Evolutionary conservation across 176 grass and related monocot genomes (phyloP).

Genomic region (Cocos nucifera): DNA sequence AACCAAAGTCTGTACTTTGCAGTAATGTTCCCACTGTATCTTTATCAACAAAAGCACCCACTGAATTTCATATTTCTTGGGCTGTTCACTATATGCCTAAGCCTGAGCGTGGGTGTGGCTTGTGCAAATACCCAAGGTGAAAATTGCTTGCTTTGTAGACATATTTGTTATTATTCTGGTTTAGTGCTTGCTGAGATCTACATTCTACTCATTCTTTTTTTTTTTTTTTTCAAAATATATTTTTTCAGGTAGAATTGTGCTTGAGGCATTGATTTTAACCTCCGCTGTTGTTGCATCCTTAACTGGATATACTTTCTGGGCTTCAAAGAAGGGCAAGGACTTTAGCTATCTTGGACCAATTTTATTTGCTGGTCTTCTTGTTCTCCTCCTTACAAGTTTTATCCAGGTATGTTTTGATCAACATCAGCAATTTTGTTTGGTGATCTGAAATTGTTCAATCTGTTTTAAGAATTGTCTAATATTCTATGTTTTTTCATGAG

Average conservation of each 20-base stretch:
- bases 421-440: background rate
- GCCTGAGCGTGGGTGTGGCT: slow-evolving; percentile 89
- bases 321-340: slow-evolving; percentile 96
- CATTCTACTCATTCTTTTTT: too few relatives aligned
- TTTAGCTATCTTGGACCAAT: slow-evolving; percentile 80
- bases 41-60: slow-evolving; percentile 91
- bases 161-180: too few relatives aligned
- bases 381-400: slow-evolving; percentile 78
- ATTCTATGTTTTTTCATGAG: too few relatives aligned
- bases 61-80: slow-evolving; percentile 84
- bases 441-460: too few relatives aligned
- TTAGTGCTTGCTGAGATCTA: too few relatives aligned
- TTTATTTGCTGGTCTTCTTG: slow-evolving; percentile 56
- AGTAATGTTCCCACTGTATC: slow-evolving; percentile 86
- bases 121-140: slow-evolving; percentile 95
- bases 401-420: slow-evolving; percentile 47
- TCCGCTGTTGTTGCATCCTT: slow-evolving; percentile 83
- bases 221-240: too few relatives aligned
- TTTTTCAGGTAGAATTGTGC: slow-evolving; percentile 78
- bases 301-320: slow-evolving; percentile 93
- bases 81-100: slow-evolving; percentile 84
- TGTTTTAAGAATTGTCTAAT: too few relatives aligned
- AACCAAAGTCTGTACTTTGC: slow-evolving; percentile 1
- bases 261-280: slow-evolving; percentile 86
- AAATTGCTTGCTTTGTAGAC: too few relatives aligned